phyloP scores from a whole-genome alignment of 192 early-diverging fungal genomes.

The Neocallimastix lanati region DNA sequence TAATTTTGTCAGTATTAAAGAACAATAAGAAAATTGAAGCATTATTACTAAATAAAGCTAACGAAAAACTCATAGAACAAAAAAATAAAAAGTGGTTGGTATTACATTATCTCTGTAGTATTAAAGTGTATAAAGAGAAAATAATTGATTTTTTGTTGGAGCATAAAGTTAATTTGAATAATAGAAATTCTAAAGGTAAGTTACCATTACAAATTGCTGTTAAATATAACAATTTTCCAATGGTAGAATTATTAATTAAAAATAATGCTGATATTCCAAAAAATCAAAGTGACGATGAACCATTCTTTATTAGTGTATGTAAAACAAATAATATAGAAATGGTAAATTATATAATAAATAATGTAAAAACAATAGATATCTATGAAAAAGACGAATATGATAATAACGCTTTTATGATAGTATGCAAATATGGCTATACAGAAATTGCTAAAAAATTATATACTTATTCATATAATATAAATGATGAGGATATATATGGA shows the following conservation, averaged over 20 bases:
- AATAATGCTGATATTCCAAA: neutral
- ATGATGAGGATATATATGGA: neutral
- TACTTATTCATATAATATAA: neutral
- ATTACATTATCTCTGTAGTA: neutral
- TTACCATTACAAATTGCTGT: neutral
- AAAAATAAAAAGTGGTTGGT: neutral
- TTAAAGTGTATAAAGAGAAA: neutral
- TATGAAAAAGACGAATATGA: neutral
- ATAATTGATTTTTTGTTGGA: neutral
- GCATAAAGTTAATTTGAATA: neutral
- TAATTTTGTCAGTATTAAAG: neutral
- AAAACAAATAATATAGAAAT: neutral
- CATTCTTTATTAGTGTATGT: neutral
- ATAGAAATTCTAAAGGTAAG: neutral
- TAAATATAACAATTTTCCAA: neutral
- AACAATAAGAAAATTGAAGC: neutral
- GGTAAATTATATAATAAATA: neutral
- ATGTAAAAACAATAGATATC: neutral
- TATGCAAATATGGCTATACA: neutral
- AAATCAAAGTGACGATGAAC: neutral
- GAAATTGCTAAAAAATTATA: neutral
- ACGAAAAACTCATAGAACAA: neutral
- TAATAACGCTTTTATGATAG: neutral
- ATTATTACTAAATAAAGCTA: neutral
- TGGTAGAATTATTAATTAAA: neutral